phyloP scores from a whole-genome alignment of 2,329 filamentous ascomycete genomes.

The Aurifilum marmelostoma region DNA sequence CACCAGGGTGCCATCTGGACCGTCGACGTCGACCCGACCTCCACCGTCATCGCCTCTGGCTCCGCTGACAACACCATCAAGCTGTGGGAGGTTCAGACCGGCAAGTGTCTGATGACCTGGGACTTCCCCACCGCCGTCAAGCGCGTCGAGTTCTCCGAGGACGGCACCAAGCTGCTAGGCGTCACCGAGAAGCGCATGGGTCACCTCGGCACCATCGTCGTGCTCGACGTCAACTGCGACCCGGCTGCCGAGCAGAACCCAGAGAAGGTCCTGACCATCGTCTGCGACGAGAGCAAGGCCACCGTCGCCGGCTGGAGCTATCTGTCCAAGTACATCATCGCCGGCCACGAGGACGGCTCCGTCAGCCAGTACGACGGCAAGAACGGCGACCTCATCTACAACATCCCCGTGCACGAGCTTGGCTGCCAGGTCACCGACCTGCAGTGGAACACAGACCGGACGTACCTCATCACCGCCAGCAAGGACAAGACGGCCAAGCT shows the following conservation, averaged over 20 bases:
- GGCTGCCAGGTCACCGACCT: conserved; percentile 85
- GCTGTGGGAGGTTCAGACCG: conserved; percentile 93
- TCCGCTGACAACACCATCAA: conserved; percentile 98
- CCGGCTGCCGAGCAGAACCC: conserved; percentile 81
- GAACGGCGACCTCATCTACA: conserved; percentile 81
- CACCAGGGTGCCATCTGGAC: conserved; percentile 99
- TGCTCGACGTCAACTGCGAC: conserved; percentile 81
- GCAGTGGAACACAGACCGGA: conserved; percentile 91
- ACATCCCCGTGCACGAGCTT: conserved; percentile 83
- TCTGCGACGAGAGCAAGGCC: conserved; percentile 94
- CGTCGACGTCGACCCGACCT: conserved; percentile 92
- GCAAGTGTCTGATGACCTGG: conserved; percentile 94
- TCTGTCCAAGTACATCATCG: conserved; percentile 92
- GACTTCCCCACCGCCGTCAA: conserved; percentile 97
- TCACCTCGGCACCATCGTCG: conserved; percentile 89
- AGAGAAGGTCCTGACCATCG: conserved; percentile 83
- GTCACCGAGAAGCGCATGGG: conserved; percentile 99
- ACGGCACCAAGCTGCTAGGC: conserved; percentile 85
- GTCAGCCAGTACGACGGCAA: conserved; percentile 92
- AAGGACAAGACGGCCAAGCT: conserved; percentile 99
- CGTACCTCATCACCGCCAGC: conserved; percentile 96
- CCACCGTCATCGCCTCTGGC: conserved; percentile 88
- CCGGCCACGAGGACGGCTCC: conserved; percentile 94
- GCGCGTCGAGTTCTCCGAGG: conserved; percentile 95
- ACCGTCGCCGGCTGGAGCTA: conserved; percentile 98